phyloP scores from a whole-genome alignment of 306 rosid genomes.

The Inga leiocalycina region DNA sequence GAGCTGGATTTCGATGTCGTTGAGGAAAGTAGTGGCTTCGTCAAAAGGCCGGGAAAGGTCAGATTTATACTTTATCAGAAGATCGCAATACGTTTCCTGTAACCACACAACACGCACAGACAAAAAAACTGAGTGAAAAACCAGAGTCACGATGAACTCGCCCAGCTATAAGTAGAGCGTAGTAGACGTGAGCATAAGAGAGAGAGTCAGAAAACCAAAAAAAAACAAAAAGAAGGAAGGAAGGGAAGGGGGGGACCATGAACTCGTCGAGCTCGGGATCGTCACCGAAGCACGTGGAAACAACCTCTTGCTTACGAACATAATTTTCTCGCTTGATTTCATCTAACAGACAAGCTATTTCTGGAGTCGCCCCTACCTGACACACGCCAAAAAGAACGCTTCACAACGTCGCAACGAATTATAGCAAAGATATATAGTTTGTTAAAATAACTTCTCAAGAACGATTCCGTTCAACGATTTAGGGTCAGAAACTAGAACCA shows the following conservation, averaged over 20 bases:
- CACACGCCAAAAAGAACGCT: neutral
- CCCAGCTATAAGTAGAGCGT: neutral
- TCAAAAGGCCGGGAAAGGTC: slow-evolving; percentile 85
- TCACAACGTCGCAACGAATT: neutral
- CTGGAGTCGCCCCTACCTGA: slow-evolving; percentile 91
- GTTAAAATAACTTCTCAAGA: neutral
- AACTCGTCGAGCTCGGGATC: slow-evolving; percentile 95
- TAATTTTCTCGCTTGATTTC: slow-evolving; percentile 73
- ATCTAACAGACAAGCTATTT: slow-evolving; percentile 64
- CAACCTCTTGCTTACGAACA: slow-evolving; percentile 47
- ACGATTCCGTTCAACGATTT: neutral
- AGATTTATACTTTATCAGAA: slow-evolving; percentile 71
- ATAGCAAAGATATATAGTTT: neutral
- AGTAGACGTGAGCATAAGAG: slow-evolving; percentile 2
- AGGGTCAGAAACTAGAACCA: neutral
- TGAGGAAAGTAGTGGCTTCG: slow-evolving; percentile 83
- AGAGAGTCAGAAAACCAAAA: slow-evolving; percentile 3
- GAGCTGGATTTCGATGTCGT: slow-evolving; percentile 73
- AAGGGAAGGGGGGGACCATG: slow-evolving; percentile 69
- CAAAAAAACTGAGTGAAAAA: slow-evolving; percentile 8
- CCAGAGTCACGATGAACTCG: neutral
- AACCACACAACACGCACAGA: neutral
- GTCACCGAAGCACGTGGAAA: slow-evolving; percentile 78
- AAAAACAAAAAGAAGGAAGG: neutral
- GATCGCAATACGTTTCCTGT: slow-evolving; percentile 79